phyloP scores from a whole-genome alignment of 2,329 filamentous ascomycete species.

The Ilyonectria destructans region DNA sequence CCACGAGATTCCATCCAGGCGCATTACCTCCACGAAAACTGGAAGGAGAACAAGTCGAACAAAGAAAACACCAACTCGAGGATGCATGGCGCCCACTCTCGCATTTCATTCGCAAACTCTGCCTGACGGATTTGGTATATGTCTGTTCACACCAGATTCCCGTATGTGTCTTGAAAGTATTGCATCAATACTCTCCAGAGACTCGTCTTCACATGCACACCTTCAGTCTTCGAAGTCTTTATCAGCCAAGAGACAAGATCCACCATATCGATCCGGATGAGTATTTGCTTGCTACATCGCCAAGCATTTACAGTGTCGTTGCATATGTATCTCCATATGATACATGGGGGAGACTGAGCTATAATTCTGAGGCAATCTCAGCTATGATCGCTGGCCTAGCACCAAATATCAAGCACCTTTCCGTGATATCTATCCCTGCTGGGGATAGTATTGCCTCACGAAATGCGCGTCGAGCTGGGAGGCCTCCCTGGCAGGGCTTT shows the following conservation, averaged over 20 bases:
- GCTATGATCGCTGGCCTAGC: not conserved
- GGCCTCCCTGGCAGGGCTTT: not conserved
- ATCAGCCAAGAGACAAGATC: not conserved
- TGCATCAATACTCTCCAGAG: conserved; percentile 16
- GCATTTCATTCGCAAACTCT: conserved; percentile 15
- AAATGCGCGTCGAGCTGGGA: no score
- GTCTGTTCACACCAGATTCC: conserved; percentile 19
- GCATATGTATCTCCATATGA: no score
- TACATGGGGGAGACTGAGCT: no score
- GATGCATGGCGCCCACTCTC: conserved; percentile 21
- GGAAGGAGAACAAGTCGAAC: not conserved
- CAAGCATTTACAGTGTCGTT: conserved; percentile 9
- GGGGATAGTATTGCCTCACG: not conserved
- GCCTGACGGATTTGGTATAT: conserved; percentile 17
- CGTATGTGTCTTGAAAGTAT: not conserved
- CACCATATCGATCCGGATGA: conserved; percentile 21
- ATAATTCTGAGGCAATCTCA: not conserved
- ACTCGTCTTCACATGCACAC: conserved; percentile 27
- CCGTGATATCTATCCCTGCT: no score
- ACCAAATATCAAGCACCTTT: not conserved
- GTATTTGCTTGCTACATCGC: conserved; percentile 16
- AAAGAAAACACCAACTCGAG: not conserved
- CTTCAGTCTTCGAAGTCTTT: conserved; percentile 24
- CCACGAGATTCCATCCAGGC: not conserved
- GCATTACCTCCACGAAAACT: not conserved